Evolutionary conservation across 352 stramenopile genomes (phyloP).

Genomic region (Phytophthora capsici): DNA sequence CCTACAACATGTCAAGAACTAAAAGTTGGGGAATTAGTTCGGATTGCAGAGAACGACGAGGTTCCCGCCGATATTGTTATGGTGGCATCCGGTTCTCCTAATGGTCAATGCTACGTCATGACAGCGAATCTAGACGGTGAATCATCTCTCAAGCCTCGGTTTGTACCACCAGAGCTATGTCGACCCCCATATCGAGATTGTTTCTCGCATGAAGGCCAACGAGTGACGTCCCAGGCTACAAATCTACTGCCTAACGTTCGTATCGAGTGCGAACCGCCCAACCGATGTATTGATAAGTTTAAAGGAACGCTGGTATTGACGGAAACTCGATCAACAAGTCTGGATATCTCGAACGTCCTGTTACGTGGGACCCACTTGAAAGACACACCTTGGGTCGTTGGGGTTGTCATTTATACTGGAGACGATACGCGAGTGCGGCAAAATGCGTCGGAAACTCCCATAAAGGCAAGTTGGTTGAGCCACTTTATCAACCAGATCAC

Average conservation of each 20-base stretch:
- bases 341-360: constrained; percentile 78
- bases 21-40: constrained; percentile 79
- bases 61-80: constrained; percentile 78
- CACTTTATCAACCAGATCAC: constrained; percentile 86
- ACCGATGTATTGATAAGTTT: constrained; percentile 79
- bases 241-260: constrained; percentile 14
- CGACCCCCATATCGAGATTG: constrained; percentile 17
- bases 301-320: constrained; percentile 65
- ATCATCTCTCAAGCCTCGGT: constrained; percentile 86
- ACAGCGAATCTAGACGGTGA: constrained; percentile 90
- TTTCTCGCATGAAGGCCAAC: constrained; percentile 40
- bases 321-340: constrained; percentile 28
- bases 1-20: constrained; percentile 54
- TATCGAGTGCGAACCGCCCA: constrained; percentile 59
- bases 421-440: constrained; percentile 89
- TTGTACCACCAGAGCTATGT: constrained; percentile 55
- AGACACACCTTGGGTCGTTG: constrained; percentile 75
- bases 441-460: constrained; percentile 73
- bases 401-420: constrained; percentile 88
- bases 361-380: constrained; percentile 74
- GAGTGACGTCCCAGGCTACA: constrained; percentile 12
- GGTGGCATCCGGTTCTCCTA: constrained; percentile 55
- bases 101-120: constrained; percentile 82
- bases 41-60: constrained; percentile 73
- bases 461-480: constrained; percentile 80